Conservation (phyloP, 257 asterid genomes). For the Ballota nigra region DNA sequence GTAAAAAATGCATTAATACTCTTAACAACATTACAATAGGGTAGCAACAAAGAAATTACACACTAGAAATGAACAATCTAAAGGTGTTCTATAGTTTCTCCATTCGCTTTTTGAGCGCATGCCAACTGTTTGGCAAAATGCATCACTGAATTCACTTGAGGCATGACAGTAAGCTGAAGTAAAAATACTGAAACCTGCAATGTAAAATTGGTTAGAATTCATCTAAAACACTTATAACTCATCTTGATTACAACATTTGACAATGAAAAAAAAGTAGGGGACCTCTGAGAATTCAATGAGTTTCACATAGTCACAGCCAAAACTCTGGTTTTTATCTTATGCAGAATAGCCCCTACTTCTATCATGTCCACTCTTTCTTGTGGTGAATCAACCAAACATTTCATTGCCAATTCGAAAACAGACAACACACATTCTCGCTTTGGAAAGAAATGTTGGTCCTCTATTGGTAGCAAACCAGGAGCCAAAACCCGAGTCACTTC, state of each 20-base stretch:
- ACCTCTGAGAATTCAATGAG: background rate
- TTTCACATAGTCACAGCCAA: background rate
- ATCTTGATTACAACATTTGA: background rate
- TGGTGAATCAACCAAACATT: background rate
- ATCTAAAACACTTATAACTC: no score
- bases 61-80: no score
- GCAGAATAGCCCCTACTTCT: background rate
- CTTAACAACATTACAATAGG: no score
- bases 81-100: no score
- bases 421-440: background rate
- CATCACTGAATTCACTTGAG: background rate
- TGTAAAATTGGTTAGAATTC: background rate
- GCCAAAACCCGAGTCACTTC: background rate
- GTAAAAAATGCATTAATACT: no score
- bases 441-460: background rate
- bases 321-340: background rate
- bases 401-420: background rate
- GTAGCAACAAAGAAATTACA: no score
- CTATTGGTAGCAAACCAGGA: background rate
- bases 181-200: background rate
- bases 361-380: background rate
- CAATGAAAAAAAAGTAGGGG: background rate
- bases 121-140: background rate
- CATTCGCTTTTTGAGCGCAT: background rate
- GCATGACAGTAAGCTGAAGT: background rate